phyloP scores from a whole-genome alignment of 2,329 filamentous ascomycete species.

The Colletotrichum tropicale region DNA sequence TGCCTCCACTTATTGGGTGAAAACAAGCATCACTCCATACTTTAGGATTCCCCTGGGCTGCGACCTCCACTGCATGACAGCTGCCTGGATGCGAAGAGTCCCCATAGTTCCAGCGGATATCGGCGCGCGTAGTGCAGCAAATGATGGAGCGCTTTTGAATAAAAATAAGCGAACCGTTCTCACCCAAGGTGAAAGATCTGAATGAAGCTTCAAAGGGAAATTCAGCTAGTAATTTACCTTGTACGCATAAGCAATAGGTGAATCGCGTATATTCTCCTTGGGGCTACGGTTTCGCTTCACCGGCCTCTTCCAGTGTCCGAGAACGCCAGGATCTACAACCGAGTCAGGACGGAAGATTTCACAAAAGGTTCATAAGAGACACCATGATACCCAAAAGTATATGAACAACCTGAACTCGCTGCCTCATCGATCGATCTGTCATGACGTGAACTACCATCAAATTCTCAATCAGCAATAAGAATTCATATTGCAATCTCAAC shows the following conservation, averaged over 20 bases:
- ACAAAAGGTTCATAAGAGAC: background rate
- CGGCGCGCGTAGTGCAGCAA: background rate
- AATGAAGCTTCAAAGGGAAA: background rate
- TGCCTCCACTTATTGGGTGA: background rate
- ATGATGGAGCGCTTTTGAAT: background rate
- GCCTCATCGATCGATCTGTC: background rate
- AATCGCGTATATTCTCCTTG: background rate
- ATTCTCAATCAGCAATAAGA: background rate
- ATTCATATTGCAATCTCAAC: background rate
- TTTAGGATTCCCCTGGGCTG: background rate
- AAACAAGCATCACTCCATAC: background rate
- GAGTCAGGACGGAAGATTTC: background rate
- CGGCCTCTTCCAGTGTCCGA: background rate
- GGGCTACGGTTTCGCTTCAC: background rate
- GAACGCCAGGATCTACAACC: background rate
- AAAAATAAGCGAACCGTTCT: background rate
- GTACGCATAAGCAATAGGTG: background rate
- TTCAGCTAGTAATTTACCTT: background rate
- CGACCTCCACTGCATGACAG: fast-evolving
- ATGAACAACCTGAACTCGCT: background rate
- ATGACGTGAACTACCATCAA: background rate
- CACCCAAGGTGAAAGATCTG: background rate
- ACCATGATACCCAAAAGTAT: background rate
- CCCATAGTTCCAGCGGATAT: background rate
- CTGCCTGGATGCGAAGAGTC: background rate